Percentiles rank a stretch among this genome's conserved stretches.
These are phyloP conservation scores for Zalerion maritima DNA, from an alignment of 495 filamentous ascomycete genomes.

Conservation along the genomic window DNA sequence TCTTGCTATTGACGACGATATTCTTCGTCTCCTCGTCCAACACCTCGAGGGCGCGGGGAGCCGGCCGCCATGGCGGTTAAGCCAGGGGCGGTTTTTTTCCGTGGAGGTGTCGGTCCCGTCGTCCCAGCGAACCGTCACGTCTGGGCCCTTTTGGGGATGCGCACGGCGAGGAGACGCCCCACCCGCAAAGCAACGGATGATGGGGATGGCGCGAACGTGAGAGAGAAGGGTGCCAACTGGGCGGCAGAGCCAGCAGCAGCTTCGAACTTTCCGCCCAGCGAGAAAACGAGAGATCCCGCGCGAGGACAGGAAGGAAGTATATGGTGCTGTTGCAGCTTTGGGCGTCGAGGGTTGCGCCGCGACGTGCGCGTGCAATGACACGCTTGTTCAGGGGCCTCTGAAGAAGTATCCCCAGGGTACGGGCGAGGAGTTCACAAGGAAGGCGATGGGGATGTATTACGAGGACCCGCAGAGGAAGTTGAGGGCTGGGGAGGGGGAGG, in stretches of 20 bases:
- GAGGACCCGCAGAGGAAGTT: too few species aligned
- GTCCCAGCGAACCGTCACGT: slow-evolving; percentile 17
- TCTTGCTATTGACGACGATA: slow-evolving; percentile 13
- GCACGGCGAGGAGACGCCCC: slow-evolving; percentile 17
- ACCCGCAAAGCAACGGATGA: slow-evolving; percentile 12
- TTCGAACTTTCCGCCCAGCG: slow-evolving; percentile 5
- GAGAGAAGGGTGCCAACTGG: slow-evolving; percentile 1
- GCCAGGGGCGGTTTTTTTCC: slow-evolving; percentile 16
- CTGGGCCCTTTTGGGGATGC: slow-evolving; percentile 17
- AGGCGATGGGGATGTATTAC: too few species aligned
- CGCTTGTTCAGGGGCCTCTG: too few species aligned
- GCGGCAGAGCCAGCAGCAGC: slow-evolving; percentile 3
- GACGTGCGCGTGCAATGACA: slow-evolving; percentile 4
- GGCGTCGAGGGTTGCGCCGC: slow-evolving; percentile 8
- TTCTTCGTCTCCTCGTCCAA: slow-evolving; percentile 11
- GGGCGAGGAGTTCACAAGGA: too few species aligned
- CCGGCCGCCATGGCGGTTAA: slow-evolving; percentile 17
- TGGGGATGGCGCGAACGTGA: slow-evolving; percentile 3
- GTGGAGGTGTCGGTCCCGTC: slow-evolving; percentile 16
- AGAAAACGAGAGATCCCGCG: slow-evolving; percentile 2
- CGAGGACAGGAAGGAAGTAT: slow-evolving; percentile 4
- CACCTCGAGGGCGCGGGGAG: slow-evolving; percentile 11
- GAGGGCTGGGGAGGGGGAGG: too few species aligned
- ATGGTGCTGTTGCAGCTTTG: slow-evolving; percentile 3
- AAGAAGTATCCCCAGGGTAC: too few species aligned